These are phyloP conservation scores for Lipomyces lipofer DNA, from an alignment of 805 yeast species.

Conservation along the genomic window DNA sequence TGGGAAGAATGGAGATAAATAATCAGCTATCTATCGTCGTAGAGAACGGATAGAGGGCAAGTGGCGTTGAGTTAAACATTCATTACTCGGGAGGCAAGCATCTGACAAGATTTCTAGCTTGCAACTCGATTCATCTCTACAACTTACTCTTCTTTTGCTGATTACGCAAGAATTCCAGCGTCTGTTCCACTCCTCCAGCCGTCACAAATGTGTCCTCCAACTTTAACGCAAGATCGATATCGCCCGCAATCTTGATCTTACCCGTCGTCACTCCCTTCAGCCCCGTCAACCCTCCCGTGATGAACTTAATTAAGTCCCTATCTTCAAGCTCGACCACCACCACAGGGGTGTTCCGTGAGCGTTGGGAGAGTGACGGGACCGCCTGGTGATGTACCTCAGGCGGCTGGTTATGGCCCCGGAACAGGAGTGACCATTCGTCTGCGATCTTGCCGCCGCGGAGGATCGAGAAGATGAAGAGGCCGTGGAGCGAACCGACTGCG, in stretches of 20 bases:
- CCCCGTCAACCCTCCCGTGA: constrained; percentile 27
- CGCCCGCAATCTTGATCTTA: constrained; percentile 26
- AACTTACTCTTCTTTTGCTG: constrained; percentile 4
- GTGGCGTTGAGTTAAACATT: background rate
- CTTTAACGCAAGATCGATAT: constrained; percentile 28
- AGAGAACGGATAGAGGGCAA: no score
- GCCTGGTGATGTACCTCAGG: constrained; percentile 22
- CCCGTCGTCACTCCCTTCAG: constrained; percentile 26
- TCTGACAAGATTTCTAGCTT: background rate
- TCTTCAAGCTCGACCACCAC: constrained; percentile 27
- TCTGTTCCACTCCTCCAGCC: constrained; percentile 23
- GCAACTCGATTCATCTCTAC: background rate
- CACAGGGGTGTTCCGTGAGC: constrained; percentile 9
- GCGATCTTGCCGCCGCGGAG: constrained; percentile 9
- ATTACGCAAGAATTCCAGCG: constrained; percentile 15
- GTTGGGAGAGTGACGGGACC: constrained; percentile 11
- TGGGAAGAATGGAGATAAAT: no score
- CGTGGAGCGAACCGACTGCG: constrained; percentile 10
- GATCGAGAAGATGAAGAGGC: constrained; percentile 23
- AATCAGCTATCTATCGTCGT: no score
- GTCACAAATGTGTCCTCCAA: constrained; percentile 22
- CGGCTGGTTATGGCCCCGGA: constrained; percentile 5
- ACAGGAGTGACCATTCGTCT: constrained; percentile 26
- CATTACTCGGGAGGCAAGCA: background rate
- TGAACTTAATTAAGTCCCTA: constrained; percentile 18